A percentile compares a stretch with the other conserved stretches of the same genome.
Conservation (phyloP, 106 monocot genomes). For the Gastrodia elata region DNA sequence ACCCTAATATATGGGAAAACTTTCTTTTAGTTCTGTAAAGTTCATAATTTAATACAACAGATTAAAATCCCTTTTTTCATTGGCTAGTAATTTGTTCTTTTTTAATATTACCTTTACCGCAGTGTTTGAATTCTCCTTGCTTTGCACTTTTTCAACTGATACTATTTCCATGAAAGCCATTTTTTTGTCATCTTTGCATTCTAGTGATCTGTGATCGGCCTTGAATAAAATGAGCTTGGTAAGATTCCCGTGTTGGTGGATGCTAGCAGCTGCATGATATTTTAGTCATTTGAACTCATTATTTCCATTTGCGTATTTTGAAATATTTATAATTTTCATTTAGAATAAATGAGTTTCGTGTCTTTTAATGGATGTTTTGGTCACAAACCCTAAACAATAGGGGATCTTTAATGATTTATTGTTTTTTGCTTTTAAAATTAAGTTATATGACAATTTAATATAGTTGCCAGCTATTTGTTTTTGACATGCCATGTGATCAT, state of each 20-base stretch:
- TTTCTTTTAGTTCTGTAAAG: not conserved
- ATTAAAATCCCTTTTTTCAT: not conserved
- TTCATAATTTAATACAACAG: not conserved
- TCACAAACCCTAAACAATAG: not conserved
- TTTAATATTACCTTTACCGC: not conserved
- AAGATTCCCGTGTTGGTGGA: not conserved
- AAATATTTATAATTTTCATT: not conserved
- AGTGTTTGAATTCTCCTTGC: not conserved
- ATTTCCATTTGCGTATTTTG: not conserved
- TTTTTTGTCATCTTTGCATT: not conserved
- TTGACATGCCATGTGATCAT: constrained; percentile 10
- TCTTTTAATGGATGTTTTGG: not conserved
- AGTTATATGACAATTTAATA: not conserved
- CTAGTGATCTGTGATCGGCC: not conserved
- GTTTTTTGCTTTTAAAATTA: not conserved
- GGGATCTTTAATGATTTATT: not conserved
- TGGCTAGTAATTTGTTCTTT: not conserved
- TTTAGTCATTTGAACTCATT: not conserved
- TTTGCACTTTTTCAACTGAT: not conserved
- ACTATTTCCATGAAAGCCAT: not conserved
- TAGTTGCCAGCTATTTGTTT: not conserved
- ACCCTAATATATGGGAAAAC: not conserved
- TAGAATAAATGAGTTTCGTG: not conserved
- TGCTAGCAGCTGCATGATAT: not conserved
- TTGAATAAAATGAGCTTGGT: not conserved